phyloP scores from a whole-genome alignment of 2,329 filamentous ascomycete species.

The Diaporthe sp. region DNA sequence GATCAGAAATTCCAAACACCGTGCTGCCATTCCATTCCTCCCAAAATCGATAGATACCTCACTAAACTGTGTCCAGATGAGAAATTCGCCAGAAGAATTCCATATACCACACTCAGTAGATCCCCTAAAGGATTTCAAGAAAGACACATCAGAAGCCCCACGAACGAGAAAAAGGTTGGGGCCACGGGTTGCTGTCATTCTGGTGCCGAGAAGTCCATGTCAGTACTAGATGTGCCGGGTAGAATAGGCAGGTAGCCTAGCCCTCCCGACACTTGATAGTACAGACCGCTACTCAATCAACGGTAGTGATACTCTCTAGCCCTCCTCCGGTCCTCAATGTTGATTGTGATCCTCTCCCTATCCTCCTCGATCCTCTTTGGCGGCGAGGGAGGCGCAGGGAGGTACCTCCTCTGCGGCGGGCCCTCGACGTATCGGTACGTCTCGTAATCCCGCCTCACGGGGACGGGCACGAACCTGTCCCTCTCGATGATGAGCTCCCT shows the following conservation, averaged over 20 bases:
- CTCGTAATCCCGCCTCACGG: conserved; percentile 58
- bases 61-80: background rate
- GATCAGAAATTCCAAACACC: conserved; percentile 23
- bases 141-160: background rate
- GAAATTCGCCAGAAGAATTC: background rate
- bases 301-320: conserved; percentile 51
- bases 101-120: no score
- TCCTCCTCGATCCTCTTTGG: conserved; percentile 51
- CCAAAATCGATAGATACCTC: background rate
- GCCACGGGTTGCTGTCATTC: background rate
- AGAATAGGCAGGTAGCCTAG: background rate
- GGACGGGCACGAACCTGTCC: conserved; percentile 62
- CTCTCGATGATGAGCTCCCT: conserved; percentile 67
- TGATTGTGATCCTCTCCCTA: conserved; percentile 50
- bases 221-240: background rate
- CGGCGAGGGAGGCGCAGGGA: conserved; percentile 51
- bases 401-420: conserved; percentile 53
- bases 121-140: background rate
- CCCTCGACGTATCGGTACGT: conserved; percentile 69
- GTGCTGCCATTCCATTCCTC: background rate
- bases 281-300: background rate
- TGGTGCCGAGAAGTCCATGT: background rate
- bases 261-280: background rate
- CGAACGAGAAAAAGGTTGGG: background rate
- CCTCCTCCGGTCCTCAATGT: conserved; percentile 52